These are phyloP conservation scores for Cryptosporidium muris DNA, from an alignment of 169 alveolate genomes.

Conservation along the genomic window DNA sequence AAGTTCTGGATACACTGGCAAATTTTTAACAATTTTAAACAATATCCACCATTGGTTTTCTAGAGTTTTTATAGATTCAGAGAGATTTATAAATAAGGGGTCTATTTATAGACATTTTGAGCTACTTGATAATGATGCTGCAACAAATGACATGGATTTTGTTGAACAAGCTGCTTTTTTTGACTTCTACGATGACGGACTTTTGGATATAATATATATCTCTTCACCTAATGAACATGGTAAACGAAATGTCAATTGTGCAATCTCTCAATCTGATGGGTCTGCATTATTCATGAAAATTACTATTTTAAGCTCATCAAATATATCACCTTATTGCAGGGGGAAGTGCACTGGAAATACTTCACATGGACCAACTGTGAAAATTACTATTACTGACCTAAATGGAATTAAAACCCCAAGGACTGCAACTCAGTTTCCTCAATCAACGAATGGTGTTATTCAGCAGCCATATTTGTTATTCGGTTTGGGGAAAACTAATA, in stretches of 20 bases:
- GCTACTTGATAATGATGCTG: not conserved
- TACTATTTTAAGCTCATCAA: constrained; percentile 8
- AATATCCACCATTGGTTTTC: constrained; percentile 7
- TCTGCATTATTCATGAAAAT: constrained; percentile 33
- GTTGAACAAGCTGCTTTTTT: constrained; percentile 74
- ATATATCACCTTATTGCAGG: not conserved
- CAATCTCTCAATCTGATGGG: constrained; percentile 28
- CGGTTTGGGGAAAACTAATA: constrained; percentile 85
- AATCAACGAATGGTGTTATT: constrained; percentile 73
- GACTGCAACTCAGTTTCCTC: constrained; percentile 75
- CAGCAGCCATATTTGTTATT: constrained; percentile 76
- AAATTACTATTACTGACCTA: constrained; percentile 45
- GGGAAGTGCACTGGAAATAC: constrained; percentile 18
- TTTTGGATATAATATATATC: constrained; percentile 75
- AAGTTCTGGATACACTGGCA: not conserved
- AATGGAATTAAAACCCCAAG: constrained; percentile 32
- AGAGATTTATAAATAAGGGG: constrained; percentile 3
- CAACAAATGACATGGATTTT: constrained; percentile 13
- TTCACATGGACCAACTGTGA: constrained; percentile 31
- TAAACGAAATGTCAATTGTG: not conserved
- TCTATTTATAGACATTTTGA: constrained; percentile 43
- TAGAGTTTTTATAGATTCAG: constrained; percentile 7
- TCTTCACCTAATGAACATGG: constrained; percentile 62
- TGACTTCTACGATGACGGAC: constrained; percentile 77
- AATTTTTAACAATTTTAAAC: not conserved